These are phyloP conservation scores for Fusarium algeriense DNA, from an alignment of 2,329 filamentous ascomycete genomes.

Conservation along the genomic window DNA sequence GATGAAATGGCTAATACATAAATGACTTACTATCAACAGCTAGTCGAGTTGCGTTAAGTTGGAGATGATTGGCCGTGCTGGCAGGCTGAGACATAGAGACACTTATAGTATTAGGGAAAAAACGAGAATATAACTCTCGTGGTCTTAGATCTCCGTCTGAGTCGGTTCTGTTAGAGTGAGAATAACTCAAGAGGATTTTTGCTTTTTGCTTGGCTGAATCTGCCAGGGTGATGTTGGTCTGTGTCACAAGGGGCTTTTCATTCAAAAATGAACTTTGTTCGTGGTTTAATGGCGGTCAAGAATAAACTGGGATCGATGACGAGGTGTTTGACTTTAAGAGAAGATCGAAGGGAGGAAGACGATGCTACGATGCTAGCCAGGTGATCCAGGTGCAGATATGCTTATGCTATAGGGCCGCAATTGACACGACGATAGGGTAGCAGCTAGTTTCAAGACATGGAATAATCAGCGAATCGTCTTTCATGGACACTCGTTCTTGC, in stretches of 20 bases:
- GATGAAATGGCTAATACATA: constrained; percentile 3
- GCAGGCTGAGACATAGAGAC: neutral
- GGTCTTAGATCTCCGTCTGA: constrained; percentile 1
- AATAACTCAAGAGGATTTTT: neutral
- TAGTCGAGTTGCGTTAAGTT: constrained; percentile 16
- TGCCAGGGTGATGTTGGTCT: neutral
- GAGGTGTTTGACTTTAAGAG: neutral
- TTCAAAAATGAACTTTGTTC: constrained; percentile 8
- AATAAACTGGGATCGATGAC: constrained; percentile 14
- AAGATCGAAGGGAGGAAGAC: constrained; percentile 10
- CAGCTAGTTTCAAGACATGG: neutral
- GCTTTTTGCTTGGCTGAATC: constrained; percentile 14
- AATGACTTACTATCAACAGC: constrained; percentile 5
- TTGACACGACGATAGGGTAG: neutral
- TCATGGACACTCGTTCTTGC: neutral
- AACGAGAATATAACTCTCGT: constrained; percentile 1
- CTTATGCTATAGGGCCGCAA: neutral
- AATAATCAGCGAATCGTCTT: neutral
- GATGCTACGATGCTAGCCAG: neutral
- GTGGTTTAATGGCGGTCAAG: constrained; percentile 34
- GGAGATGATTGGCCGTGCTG: constrained; percentile 10
- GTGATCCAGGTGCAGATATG: neutral
- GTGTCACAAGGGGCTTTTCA: constrained; percentile 1
- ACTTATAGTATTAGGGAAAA: neutral
- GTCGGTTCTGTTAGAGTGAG: constrained; percentile 11